phyloP scores from a whole-genome alignment of 1,139 yeast species.

The Martiniozyma asiatica region DNA sequence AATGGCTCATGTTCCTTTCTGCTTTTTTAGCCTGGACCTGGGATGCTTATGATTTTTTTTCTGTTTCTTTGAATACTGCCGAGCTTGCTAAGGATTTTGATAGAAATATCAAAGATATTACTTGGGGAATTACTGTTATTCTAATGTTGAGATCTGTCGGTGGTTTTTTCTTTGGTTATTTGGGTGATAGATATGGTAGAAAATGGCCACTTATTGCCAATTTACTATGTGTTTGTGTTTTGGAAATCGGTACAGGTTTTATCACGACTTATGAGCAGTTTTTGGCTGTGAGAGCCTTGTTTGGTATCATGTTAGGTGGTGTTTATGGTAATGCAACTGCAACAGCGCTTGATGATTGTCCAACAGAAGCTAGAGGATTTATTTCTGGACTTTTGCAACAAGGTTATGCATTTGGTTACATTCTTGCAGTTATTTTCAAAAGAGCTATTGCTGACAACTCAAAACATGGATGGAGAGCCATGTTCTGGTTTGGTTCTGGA shows the following conservation, averaged over 20 bases:
- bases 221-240: conserved; percentile 37
- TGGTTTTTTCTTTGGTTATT: conserved; percentile 55
- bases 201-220: conserved; percentile 56
- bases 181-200: conserved; percentile 61
- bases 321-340: conserved; percentile 58
- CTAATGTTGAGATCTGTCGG: conserved; percentile 75
- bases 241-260: conserved; percentile 67
- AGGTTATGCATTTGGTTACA: conserved; percentile 64
- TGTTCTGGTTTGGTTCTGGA: conserved; percentile 74
- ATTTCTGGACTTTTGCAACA: conserved; percentile 60
- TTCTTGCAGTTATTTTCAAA: conserved; percentile 51
- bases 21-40: conserved; percentile 69
- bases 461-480: conserved; percentile 56
- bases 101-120: conserved; percentile 38
- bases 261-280: conserved; percentile 52
- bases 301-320: conserved; percentile 64
- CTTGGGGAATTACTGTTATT: conserved; percentile 76
- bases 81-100: conserved; percentile 42
- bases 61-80: conserved; percentile 50
- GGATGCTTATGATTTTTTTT: conserved; percentile 72
- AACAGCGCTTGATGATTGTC: conserved; percentile 58
- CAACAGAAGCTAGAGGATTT: conserved; percentile 49
- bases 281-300: conserved; percentile 56
- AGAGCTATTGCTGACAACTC: conserved; percentile 47
- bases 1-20: conserved; percentile 52